Base-by-base conservation (phyloP, 768 basidiomycete genomes). In the Butyriboletus loyo region DNA sequence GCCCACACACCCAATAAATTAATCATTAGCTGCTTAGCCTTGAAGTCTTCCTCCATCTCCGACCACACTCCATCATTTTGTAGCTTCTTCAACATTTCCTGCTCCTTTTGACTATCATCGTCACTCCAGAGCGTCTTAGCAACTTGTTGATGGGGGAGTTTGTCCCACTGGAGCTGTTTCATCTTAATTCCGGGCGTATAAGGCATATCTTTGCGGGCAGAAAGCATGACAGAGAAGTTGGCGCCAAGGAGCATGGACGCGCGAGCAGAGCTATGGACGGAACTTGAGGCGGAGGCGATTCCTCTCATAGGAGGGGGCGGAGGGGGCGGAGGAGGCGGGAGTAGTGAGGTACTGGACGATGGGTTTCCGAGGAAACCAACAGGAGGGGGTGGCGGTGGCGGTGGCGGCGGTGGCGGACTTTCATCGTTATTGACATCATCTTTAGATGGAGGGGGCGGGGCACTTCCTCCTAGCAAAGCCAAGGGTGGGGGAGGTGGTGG, bases 81-180 rank as follows among this genome's bases (percentile, higher is more conserved):
- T 42, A 99, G 72, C 69, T 89, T 90, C 67, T 84, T 79, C 38
- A 93, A 71, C 79, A 93, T 91, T 59, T 90, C 86, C 55, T 81
- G 75, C 64, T 92, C 90, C 63, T 84, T 85, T 58, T 83, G 75
- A 32, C 52, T 48, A 47, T 75, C 73, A 53, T 92, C 89, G 35
- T 80, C 79, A 47, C 78, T 87, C 89, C 93, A 99, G 14, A 98
- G 73, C 0, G 95, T 98, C 66, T 87, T 88, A 1, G 76, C 76
- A 31, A 92, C 85, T 61, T 90, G 86, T 58, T 89, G 86, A 52
- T 92, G 92, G 22, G 90, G 85, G n/a, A 99, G 78, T 64, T 98
- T 98, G 67, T 98, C 95, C 96, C 96, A 99, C 66, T 98, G 95
- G 50, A 99, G 75, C 67, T 98, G 94, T 67, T 98, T 98, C 89